Base-by-base conservation (phyloP, 176 grass and related monocot species). In the Lolium multiflorum region DNA sequence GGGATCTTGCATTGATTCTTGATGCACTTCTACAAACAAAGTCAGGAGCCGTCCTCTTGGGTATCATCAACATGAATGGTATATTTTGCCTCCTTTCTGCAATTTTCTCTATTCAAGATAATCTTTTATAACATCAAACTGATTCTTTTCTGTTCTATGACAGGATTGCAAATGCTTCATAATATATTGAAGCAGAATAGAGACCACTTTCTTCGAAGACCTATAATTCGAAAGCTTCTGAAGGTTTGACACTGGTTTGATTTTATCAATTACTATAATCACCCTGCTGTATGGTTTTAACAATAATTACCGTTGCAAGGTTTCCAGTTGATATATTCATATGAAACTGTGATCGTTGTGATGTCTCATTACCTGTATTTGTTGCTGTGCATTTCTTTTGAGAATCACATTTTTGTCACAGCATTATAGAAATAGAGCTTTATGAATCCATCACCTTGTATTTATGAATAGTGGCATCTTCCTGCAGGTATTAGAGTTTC, bases 91-190 rank as follows among this genome's bases (percentile, higher is more conserved):
- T 7, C 70, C 58, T 35, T 79, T 71, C 6, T 92, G 24, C 77
- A 86, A 87, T 37, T 46, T 80, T 24, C 9, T 61, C 75, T 51
- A 64, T 81, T 21, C 52, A 77, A 44, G 41, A 79, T 37, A 81
- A 24, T 79, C 52, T 74, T 78, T 14, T 61, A 65, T 6, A 59
- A 74, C 38, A 66, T 76, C 22, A 58, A 9, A 81, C 12, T 91
- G 25, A 20, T 37, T 51, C 65, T 85, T 58, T 79, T 76, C 58
- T 71, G 59, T 89, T 81, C 50, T 62, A 16, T 87, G 79, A 20
- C 74, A 98, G 96, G 93, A 25, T 75, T 98, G 88, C 93, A 98
- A 86, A 98, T 96, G 97, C 85, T 98, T 83, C 97, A 98, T 68
- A 94, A 90, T 82, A 98, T 98, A 77, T 83, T 98, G 79, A 98